A percentile compares a stretch with the other conserved stretches of the same genome.
phyloP scores from a whole-genome alignment of 495 filamentous ascomycete genomes.

The Aspergillus indologenus region DNA sequence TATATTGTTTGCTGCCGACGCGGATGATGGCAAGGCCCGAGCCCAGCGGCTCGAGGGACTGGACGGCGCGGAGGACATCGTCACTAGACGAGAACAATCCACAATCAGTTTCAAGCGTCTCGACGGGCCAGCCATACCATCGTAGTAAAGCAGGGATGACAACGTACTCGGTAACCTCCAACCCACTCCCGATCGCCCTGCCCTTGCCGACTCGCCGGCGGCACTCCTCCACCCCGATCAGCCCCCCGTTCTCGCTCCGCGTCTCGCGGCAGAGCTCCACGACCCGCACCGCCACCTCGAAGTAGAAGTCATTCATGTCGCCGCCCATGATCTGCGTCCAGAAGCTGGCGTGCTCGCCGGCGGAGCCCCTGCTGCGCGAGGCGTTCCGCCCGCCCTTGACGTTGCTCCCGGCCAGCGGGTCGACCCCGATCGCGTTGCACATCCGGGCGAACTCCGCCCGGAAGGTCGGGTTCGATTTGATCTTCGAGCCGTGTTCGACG shows the following conservation, averaged over 20 bases:
- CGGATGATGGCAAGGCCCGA: slow-evolving; percentile 79
- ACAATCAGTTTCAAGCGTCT: too few relatives aligned
- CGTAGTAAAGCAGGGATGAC: too few relatives aligned
- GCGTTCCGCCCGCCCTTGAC: slow-evolving; percentile 53
- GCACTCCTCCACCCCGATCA: slow-evolving; percentile 83
- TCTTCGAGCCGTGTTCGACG: slow-evolving; percentile 89
- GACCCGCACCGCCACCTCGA: slow-evolving; percentile 88
- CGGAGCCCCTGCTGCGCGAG: slow-evolving; percentile 37
- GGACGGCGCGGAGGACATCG: slow-evolving; percentile 86
- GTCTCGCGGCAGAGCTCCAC: slow-evolving; percentile 91
- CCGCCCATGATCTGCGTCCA: slow-evolving; percentile 92
- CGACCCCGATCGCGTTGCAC: slow-evolving; percentile 95
- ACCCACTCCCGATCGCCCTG: slow-evolving; percentile 62
- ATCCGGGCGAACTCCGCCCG: slow-evolving; percentile 96
- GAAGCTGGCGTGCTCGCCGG: slow-evolving; percentile 58
- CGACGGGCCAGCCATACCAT: too few relatives aligned
- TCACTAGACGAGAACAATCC: slow-evolving; percentile 55
- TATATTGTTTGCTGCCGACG: slow-evolving; percentile 80
- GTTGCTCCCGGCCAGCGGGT: slow-evolving; percentile 77
- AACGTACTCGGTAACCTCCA: slow-evolving; percentile 70
- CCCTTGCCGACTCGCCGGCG: slow-evolving; percentile 67
- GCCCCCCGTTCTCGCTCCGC: slow-evolving; percentile 84
- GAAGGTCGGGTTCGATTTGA: slow-evolving; percentile 90
- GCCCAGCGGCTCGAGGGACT: slow-evolving; percentile 81
- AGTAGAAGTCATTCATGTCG: slow-evolving; percentile 96